A percentile compares a stretch with the other conserved stretches of the same genome.
Evolutionary conservation across 495 filamentous ascomycete genomes (phyloP).

Genomic region (Acidiella bohemica): DNA sequence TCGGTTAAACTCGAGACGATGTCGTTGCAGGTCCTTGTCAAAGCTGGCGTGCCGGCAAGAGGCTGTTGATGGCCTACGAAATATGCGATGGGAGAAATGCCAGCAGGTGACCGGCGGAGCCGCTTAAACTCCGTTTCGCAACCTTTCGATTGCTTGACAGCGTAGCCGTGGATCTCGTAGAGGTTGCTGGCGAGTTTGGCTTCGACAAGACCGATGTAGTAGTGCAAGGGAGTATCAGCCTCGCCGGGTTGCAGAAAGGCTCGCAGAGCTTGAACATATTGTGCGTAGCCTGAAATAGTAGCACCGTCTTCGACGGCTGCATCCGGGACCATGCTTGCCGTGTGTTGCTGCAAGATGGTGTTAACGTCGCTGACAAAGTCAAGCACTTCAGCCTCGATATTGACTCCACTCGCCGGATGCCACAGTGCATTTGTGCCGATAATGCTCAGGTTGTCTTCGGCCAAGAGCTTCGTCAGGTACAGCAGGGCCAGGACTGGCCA

Average conservation of each 20-base stretch:
- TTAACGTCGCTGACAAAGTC: constrained; percentile 47
- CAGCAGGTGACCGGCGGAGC: constrained; percentile 2
- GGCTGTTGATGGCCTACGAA: constrained; percentile 40
- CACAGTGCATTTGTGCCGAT: constrained; percentile 44
- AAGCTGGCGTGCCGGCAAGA: constrained; percentile 25
- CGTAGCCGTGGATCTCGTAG: constrained; percentile 18
- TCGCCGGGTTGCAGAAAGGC: neutral
- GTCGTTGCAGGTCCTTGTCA: constrained; percentile 42
- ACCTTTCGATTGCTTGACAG: neutral
- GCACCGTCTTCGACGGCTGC: neutral
- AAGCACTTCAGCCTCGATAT: constrained; percentile 45
- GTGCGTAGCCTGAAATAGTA: neutral
- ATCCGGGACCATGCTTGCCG: neutral
- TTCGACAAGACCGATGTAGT: constrained; percentile 14
- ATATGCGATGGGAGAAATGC: constrained; percentile 33
- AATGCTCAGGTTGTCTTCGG: constrained; percentile 51
- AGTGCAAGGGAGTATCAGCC: constrained; percentile 4
- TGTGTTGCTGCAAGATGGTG: constrained; percentile 32
- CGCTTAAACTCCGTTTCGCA: constrained; percentile 4
- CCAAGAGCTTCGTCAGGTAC: constrained; percentile 39
- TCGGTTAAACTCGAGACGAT: constrained; percentile 47
- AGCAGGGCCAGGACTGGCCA: constrained; percentile 8
- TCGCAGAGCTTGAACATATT: neutral
- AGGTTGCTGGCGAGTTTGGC: constrained; percentile 9
- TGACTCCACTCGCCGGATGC: constrained; percentile 30